A percentile compares a stretch with the other conserved stretches of the same genome.
phyloP scores from a whole-genome alignment of 371 early-diverging fungal species.

The Apophysomyces ossiformis region DNA sequence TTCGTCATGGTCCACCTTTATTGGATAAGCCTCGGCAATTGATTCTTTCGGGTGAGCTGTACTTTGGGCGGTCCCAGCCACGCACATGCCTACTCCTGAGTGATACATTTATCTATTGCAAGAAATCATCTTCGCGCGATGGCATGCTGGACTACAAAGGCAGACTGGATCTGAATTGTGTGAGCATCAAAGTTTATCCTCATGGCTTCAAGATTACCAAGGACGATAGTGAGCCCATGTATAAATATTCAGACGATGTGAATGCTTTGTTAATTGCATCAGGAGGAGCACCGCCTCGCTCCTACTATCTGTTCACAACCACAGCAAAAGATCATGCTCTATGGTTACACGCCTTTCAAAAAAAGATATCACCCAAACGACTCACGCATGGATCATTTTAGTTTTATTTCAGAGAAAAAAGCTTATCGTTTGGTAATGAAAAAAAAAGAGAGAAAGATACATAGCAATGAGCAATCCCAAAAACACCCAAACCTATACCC shows the following conservation, averaged over 20 bases:
- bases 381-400: constrained; percentile 6
- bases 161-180: constrained; percentile 21
- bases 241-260: constrained; percentile 26
- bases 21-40: constrained; percentile 27
- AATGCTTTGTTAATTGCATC: constrained; percentile 25
- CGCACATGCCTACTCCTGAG: constrained; percentile 26
- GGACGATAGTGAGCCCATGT: constrained; percentile 22
- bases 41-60: constrained; percentile 22
- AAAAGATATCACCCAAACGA: not conserved
- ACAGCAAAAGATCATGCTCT: constrained; percentile 7
- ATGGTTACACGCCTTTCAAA: constrained; percentile 14
- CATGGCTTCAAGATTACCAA: constrained; percentile 23
- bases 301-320: constrained; percentile 16
- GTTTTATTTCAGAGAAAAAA: not conserved
- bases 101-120: constrained; percentile 20
- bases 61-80: constrained; percentile 14
- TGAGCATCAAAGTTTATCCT: constrained; percentile 17
- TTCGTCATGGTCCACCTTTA: constrained; percentile 24
- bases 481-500: too few species aligned
- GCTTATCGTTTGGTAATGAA: not conserved
- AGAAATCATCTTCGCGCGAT: constrained; percentile 15
- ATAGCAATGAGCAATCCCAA: not conserved
- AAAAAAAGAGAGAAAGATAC: not conserved
- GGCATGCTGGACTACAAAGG: constrained; percentile 23
- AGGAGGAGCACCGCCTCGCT: constrained; percentile 21